Evolutionary conservation across 768 basidiomycete species (phyloP).

Genomic region (Postia placenta): DNA sequence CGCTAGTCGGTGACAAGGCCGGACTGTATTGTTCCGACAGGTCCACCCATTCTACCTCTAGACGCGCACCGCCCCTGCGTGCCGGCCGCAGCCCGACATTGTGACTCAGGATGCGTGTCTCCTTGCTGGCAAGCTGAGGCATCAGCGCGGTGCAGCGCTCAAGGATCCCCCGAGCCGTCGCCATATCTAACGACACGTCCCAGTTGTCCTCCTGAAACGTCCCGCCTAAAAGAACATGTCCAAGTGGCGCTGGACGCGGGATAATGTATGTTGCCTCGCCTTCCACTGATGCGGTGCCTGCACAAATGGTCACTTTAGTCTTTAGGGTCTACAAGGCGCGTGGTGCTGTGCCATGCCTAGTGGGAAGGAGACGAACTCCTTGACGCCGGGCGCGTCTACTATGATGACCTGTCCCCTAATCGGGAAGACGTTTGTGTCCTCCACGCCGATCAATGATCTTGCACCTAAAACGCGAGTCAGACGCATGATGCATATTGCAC

Average conservation of each 20-base stretch:
- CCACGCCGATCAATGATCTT: conserved; percentile 70
- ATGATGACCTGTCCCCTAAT: conserved; percentile 83
- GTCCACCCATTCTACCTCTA: conserved; percentile 41
- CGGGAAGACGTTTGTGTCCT: conserved; percentile 70
- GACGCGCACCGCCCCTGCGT: conserved; percentile 47
- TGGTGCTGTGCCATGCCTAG: conserved; percentile 15
- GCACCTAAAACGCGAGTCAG: conserved; percentile 38
- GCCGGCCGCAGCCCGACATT: conserved; percentile 57
- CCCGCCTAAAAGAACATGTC: conserved; percentile 50
- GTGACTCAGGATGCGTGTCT: conserved; percentile 41
- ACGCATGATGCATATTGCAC: not conserved
- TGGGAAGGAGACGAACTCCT: conserved; percentile 25
- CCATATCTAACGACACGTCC: conserved; percentile 42
- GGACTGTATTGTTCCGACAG: too few species aligned
- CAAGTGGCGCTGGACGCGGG: conserved; percentile 44
- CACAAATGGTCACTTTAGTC: not conserved
- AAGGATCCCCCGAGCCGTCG: conserved; percentile 39
- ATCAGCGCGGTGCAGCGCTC: conserved; percentile 35
- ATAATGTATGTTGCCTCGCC: conserved; percentile 50
- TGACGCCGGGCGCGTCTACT: conserved; percentile 62
- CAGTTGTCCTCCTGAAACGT: conserved; percentile 45
- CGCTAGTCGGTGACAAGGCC: too few species aligned
- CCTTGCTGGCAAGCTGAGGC: conserved; percentile 28
- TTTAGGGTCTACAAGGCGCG: not conserved
- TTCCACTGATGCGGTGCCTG: not conserved